Conservation (phyloP, 495 filamentous ascomycete genomes). For the Gamarada debralockiae region DNA sequence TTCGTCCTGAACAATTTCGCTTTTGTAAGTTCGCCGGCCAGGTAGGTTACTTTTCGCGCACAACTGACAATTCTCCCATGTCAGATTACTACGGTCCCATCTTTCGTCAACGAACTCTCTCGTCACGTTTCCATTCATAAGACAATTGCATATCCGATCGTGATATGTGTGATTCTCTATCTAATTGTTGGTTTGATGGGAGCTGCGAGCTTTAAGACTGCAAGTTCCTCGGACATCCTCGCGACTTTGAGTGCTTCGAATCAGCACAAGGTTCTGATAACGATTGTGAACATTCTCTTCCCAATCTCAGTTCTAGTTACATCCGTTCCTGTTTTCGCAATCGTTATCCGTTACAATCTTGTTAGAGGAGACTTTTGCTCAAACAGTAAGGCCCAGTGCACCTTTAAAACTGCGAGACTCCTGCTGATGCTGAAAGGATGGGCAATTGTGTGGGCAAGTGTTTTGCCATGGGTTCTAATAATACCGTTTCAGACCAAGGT, state of each 20-base stretch:
- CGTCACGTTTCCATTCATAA: conserved; percentile 6
- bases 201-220: conserved; percentile 4
- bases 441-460: neutral
- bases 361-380: conserved; percentile 5
- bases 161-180: conserved; percentile 1
- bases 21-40: neutral
- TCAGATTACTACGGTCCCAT: conserved; percentile 4
- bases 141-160: neutral
- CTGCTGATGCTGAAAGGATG: neutral
- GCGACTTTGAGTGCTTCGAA: neutral
- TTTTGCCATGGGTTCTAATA: conserved; percentile 2
- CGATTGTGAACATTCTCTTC: neutral
- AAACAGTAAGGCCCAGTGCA: neutral
- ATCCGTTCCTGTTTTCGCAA: conserved; percentile 3
- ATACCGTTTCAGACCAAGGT: conserved; percentile 6
- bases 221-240: neutral
- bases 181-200: conserved; percentile 2
- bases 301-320: conserved; percentile 2
- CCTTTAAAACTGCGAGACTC: neutral
- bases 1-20: conserved; percentile 5
- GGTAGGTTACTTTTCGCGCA: neutral
- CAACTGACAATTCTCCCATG: neutral
- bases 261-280: neutral
- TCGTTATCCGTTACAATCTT: conserved; percentile 5
- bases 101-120: conserved; percentile 5